Percentiles rank a stretch among this genome's conserved stretches.
Conservation (phyloP, 2,329 filamentous ascomycete species). For the Pseudomassariella vexata region DNA sequence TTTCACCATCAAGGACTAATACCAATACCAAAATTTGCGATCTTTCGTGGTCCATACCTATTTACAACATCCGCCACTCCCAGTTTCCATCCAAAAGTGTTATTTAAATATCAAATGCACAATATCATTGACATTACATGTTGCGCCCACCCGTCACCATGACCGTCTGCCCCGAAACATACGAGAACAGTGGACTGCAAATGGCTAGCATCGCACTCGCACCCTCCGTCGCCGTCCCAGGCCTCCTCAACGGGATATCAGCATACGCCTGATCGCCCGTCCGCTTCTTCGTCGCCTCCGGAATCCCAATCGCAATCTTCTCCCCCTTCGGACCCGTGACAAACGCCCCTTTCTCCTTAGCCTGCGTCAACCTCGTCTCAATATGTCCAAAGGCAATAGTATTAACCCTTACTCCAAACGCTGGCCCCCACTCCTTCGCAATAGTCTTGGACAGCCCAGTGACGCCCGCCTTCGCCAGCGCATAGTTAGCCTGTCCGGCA, state of each 20-base stretch:
- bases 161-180: slow-evolving; percentile 82
- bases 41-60: background rate
- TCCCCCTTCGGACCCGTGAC: slow-evolving; percentile 70
- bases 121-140: slow-evolving; percentile 33
- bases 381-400: slow-evolving; percentile 83
- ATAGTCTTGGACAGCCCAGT: slow-evolving; percentile 82
- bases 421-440: slow-evolving; percentile 85
- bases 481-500: slow-evolving; percentile 86
- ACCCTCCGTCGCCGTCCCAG: slow-evolving; percentile 75
- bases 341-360: slow-evolving; percentile 80
- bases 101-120: background rate
- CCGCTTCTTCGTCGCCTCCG: slow-evolving; percentile 47
- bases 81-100: too few species aligned
- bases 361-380: slow-evolving; percentile 70
- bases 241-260: slow-evolving; percentile 74
- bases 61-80: too few species aligned
- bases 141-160: slow-evolving; percentile 75
- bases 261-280: slow-evolving; percentile 39
- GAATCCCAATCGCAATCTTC: slow-evolving; percentile 71
- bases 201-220: slow-evolving; percentile 72
- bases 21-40: slow-evolving; percentile 5
- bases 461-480: slow-evolving; percentile 78
- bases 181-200: slow-evolving; percentile 75
- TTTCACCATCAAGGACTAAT: slow-evolving; percentile 6
- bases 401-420: slow-evolving; percentile 77